phyloP scores from a whole-genome alignment of 2,329 filamentous ascomycete species.

The Fusarium sambucinum region DNA sequence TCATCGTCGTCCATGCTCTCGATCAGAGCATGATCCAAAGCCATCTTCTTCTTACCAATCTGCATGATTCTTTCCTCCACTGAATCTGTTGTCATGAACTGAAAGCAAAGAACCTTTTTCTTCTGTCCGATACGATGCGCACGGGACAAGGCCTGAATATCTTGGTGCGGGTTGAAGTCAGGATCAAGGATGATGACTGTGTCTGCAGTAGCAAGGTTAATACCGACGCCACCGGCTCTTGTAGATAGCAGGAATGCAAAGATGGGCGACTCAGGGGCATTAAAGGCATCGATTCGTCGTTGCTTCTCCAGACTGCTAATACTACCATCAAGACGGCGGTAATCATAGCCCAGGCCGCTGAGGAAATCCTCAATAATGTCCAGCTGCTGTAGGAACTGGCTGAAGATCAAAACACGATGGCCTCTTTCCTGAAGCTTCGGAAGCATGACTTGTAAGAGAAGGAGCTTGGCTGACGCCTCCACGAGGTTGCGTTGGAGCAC shows the following conservation, averaged over 20 bases:
- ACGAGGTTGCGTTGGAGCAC: slow-evolving; percentile 84
- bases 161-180: slow-evolving; percentile 98
- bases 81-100: slow-evolving; percentile 88
- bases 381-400: slow-evolving; percentile 90
- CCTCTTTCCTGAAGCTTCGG: slow-evolving; percentile 87
- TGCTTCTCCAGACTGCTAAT: slow-evolving; percentile 89
- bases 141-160: slow-evolving; percentile 93
- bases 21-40: slow-evolving; percentile 92
- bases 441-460: slow-evolving; percentile 85
- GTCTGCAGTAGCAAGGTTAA: slow-evolving; percentile 96
- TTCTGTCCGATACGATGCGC: slow-evolving; percentile 97
- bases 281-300: slow-evolving; percentile 93
- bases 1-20: slow-evolving; percentile 91
- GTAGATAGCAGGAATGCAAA: slow-evolving; percentile 96
- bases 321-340: slow-evolving; percentile 86
- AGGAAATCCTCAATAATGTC: slow-evolving; percentile 95
- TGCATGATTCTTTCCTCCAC: slow-evolving; percentile 97
- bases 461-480: slow-evolving; percentile 90
- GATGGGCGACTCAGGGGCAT: slow-evolving; percentile 81
- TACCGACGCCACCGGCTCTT: slow-evolving; percentile 93
- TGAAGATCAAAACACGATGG: slow-evolving; percentile 94
- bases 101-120: slow-evolving; percentile 95
- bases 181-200: slow-evolving; percentile 98
- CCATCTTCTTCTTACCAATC: slow-evolving; percentile 95
- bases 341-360: slow-evolving; percentile 76